Base-by-base conservation (phyloP, 768 basidiomycete genomes). In the Austroboletus eburneus region DNA sequence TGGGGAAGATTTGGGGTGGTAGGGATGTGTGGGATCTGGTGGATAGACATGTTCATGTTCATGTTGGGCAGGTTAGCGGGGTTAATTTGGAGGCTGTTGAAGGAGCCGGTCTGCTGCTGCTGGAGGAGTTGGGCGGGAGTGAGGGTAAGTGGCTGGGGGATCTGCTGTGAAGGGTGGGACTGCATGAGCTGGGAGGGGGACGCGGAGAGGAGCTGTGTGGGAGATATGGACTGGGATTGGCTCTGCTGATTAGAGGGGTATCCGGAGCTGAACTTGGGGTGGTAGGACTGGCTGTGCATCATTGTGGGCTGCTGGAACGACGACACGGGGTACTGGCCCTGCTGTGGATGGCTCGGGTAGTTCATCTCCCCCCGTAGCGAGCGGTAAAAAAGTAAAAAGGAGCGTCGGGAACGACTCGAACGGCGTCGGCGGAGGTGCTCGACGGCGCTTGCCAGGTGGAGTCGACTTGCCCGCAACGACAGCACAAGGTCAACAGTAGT, bases 101-200 rank as follows among this genome's bases (percentile, higher is more conserved):
- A 57, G 0, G 59, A 14, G 29, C 40, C 49, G 8, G 51, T 46
- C 42, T 66, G 63, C 35, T 71, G 69, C 32, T 71, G 69, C 9
- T 61, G 64, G 8, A 70, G 54, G 10, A 70, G 56, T 41, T 70
- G 69, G 0, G 69, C 67, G 9, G 69, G 69, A 0, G 68, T 70
- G 50, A 71, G 58, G 0, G 57, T 63, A 46, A 62, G 60, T 18
- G 54, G 39, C 34, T 55, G 56, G 4, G 45, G 51, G 23, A 41
- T 23, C 47, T 54, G 57, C 38, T 55, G 47, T 0, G 37, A 17
- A 18, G 38, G 45, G 10, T 42, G 58, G 3, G 49, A 44, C 0
- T 44, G 52, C 48, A 63, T 58, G 50, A 66, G 62, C 40, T 63
- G 64, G 1, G 57, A 50, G 4, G 59, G 56, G 14, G 46, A 38